Conservation (phyloP, 352 stramenopile species). For the Peronospora tabacina region DNA sequence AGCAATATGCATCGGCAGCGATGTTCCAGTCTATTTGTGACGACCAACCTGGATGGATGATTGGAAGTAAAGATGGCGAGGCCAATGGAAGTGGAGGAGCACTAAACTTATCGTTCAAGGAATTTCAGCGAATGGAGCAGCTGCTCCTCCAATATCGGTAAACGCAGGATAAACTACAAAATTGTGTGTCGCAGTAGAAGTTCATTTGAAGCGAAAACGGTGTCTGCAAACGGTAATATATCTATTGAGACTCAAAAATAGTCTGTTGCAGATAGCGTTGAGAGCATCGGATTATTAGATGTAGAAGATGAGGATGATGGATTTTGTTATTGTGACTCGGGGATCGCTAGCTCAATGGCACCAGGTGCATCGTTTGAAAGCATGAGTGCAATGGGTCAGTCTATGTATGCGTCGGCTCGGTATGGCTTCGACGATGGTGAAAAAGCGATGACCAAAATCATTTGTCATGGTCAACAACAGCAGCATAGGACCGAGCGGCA, state of each 20-base stretch:
- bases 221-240: conserved; percentile 10
- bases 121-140: conserved; percentile 83
- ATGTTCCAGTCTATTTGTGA: conserved; percentile 81
- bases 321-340: conserved; percentile 80
- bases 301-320: conserved; percentile 69
- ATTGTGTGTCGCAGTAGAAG: conserved; percentile 21
- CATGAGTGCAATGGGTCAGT: conserved; percentile 59
- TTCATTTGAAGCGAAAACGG: conserved; percentile 8
- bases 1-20: conserved; percentile 26
- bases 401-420: conserved; percentile 75
- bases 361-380: conserved; percentile 24
- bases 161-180: conserved; percentile 58
- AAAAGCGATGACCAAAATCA: conserved; percentile 23
- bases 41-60: conserved; percentile 49
- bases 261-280: conserved; percentile 68
- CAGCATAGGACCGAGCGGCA: conserved; percentile 29
- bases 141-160: conserved; percentile 72
- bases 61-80: conserved; percentile 29
- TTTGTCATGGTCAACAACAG: conserved; percentile 29
- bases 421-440: conserved; percentile 40
- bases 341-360: conserved; percentile 35
- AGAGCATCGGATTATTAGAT: conserved; percentile 75
- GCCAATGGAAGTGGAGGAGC: conserved; percentile 15
- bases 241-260: conserved; percentile 36
- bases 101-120: conserved; percentile 62